Evolutionary conservation across 192 early-diverging fungal genomes (phyloP).

Genomic region (Spinellus fusiger): DNA sequence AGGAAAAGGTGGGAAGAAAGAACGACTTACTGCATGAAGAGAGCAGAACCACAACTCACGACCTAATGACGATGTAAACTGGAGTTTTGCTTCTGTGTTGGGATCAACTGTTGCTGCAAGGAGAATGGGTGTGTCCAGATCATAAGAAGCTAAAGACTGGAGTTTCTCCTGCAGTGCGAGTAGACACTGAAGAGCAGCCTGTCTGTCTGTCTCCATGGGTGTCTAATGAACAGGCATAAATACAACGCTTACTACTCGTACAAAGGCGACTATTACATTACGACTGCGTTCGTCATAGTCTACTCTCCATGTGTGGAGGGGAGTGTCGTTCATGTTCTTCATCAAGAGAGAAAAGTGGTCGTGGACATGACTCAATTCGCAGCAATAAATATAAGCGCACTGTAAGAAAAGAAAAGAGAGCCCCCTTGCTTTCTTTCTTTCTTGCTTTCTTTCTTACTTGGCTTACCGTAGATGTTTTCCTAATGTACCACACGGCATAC

Average conservation of each 20-base stretch:
- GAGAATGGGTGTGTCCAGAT: constrained; percentile 17
- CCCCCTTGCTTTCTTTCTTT: no score
- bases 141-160: not conserved
- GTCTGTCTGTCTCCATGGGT: constrained; percentile 37
- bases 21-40: constrained; percentile 46
- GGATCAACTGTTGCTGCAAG: constrained; percentile 42
- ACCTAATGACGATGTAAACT: constrained; percentile 38
- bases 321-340: no score
- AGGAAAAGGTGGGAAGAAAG: not conserved
- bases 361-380: constrained; percentile 27
- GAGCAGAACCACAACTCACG: constrained; percentile 56
- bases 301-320: constrained; percentile 32
- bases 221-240: constrained; percentile 19
- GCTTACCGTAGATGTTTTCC: constrained; percentile 44
- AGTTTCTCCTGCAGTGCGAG: constrained; percentile 17
- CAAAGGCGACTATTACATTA: constrained; percentile 27
- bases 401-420: not conserved
- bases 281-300: constrained; percentile 39
- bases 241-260: not conserved
- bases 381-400: not conserved
- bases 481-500: constrained; percentile 40
- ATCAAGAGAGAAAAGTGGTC: constrained; percentile 42
- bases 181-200: constrained; percentile 28
- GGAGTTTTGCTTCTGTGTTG: constrained; percentile 12
- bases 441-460: no score